Percentiles rank a stretch among this genome's conserved stretches.
Evolutionary conservation across 2,329 filamentous ascomycete genomes (phyloP).

Genomic region (Xylariaceae sp.): DNA sequence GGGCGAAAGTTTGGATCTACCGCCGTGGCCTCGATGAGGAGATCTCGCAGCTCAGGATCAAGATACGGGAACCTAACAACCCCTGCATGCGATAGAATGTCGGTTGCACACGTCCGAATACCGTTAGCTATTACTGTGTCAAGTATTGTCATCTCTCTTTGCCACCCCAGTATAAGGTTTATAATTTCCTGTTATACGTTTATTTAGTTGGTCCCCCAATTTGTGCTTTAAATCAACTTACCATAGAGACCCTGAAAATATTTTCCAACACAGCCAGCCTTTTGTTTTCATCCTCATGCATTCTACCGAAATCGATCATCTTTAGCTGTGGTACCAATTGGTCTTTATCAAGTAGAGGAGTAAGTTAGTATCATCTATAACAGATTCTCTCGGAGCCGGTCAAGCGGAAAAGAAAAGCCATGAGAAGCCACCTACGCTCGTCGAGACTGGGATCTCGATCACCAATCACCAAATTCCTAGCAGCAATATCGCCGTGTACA

Average conservation of each 20-base stretch:
- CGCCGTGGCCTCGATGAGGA: not conserved
- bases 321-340: constrained; percentile 1
- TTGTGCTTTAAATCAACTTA: not conserved
- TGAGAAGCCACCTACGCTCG: constrained; percentile 10
- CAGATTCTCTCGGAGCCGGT: not conserved
- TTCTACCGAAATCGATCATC: constrained; percentile 19
- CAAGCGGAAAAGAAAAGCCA: not conserved
- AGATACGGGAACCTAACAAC: not conserved
- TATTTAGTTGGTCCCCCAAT: too few species aligned
- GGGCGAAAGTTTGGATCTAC: not conserved
- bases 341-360: constrained; percentile 3
- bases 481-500: constrained; percentile 13
- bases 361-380: not conserved
- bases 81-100: not conserved
- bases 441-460: not conserved
- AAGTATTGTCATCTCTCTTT: too few species aligned
- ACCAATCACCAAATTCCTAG: constrained; percentile 13
- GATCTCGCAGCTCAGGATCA: constrained; percentile 6
- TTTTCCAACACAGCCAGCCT: not conserved
- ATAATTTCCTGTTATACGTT: not conserved
- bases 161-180: not conserved
- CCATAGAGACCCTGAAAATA: not conserved
- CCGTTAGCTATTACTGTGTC: not conserved
- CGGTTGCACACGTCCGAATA: not conserved
- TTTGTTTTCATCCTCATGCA: not conserved